Base-by-base conservation (phyloP, 2,329 filamentous ascomycete species). In the Aurifilum marmelostoma region DNA sequence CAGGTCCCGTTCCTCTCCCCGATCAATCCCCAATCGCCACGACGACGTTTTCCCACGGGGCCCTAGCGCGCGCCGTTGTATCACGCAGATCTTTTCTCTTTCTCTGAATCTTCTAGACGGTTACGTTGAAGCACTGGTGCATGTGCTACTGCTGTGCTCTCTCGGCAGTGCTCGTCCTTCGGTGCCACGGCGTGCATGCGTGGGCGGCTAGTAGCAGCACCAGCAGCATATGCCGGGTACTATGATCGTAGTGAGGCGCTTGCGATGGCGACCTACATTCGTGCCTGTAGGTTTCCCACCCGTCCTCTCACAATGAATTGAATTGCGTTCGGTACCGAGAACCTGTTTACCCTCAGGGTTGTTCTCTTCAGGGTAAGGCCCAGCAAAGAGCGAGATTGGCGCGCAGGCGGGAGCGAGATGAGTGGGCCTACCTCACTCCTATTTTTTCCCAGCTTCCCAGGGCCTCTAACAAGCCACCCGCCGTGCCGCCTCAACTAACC, bases 341-440 rank as follows among this genome's bases (percentile, higher is more conserved):
- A 56, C 52, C 24, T 56, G 43, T n/a, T n/a, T 34, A 4, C 34
- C 8, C 34, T 24, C 11, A 54, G 50, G n/a, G 41, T 47, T 43
- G 3, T 47, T 21, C 6, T 21, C 18, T 21, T 47, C 24, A 24
- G n/a, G 29, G 50, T 24, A 27, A 27, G 24, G 50, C 52, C 43
- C 24, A 29, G 27, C 37, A 34, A 21, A 59, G 56, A n/a, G 56
- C 32, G 56, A 59, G 56, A 59, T 59, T 59, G 56, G 56, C 56
- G 32, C 32, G 29, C 27, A 32, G 29, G 32, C 56, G 56, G 56
- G 56, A 59, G 32, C 32, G 56, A 59, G 56, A 59, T 59, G 29
- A 37, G 56, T 59, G 56, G 56, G n/a, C 27, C 52, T 29, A 24
- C 18, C 56, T 21, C 56, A 21, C 29, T 34, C 54, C 12, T 59